Evolutionary conservation across 2,329 filamentous ascomycete genomes (phyloP), one percentile per base, ranked within the genome.

Genomic region (Mariannaea sp.): DNA sequence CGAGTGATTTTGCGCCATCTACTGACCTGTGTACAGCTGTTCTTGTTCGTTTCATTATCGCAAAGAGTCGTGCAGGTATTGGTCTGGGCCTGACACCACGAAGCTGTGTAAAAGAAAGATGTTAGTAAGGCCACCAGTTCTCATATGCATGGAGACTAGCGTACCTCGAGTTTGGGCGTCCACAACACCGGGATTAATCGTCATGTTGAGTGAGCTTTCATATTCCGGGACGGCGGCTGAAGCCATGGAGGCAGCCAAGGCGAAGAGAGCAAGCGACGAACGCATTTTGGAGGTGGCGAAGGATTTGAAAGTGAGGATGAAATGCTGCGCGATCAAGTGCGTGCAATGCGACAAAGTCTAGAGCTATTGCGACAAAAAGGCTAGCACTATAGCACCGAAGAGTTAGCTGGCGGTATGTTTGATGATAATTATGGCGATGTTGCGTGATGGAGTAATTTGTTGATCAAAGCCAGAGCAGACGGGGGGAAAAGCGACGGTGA

Each of bases 11-110:
- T n/a, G n/a, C n/a, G n/a, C n/a, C n/a, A n/a, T 24, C 9, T 20
- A 51, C 79, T 58, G 71, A 84, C 81, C 52, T 70, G 59, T 16
- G 69, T 59, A 67, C 81, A 84, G 49, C 65, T 61, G 67, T 83
- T 82, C 47, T 56, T 57, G 5, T 67, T 58, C 16, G 72, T 67
- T 47, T 65, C 59, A 49, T 62, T 54, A 47, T 66, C 67, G 71
- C 81, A 84, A 33, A 84, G 75, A 19, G 69, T 69, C 40, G 57
- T 56, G 71, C 81, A 84, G 32, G 75, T 78, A 68, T 80, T 77
- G 54, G 68, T 69, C 73, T 84, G 72, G 35, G 73, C 79, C 46
- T 64, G 66, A 68, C 81, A 84, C 81, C 80, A 84, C 14, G 62
- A 50, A 40, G 76, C 80, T 82, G 36, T n/a, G 39, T 33, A 20